phyloP scores from a whole-genome alignment of 495 filamentous ascomycete species.

The Jackrogersella minutella region DNA sequence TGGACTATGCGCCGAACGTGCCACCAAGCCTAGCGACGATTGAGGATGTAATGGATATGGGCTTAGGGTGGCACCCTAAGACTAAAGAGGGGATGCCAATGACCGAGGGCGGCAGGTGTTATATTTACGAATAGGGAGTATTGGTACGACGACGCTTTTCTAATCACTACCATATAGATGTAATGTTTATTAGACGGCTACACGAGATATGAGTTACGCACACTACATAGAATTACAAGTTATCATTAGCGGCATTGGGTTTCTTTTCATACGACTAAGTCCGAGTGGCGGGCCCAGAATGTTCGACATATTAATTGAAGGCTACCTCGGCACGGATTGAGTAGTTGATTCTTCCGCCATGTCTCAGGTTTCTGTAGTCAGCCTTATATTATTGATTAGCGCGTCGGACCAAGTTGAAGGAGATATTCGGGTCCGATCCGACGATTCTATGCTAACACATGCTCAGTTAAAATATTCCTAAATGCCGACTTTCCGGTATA shows the following conservation, averaged over 20 bases:
- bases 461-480: too few relatives aligned
- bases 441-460: too few relatives aligned
- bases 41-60: slow-evolving; percentile 40
- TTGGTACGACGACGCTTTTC: background rate
- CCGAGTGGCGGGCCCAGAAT: too few relatives aligned
- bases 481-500: too few relatives aligned
- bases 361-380: background rate
- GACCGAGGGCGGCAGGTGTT: slow-evolving; percentile 32
- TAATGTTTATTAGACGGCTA: slow-evolving; percentile 4
- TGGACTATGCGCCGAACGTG: slow-evolving; percentile 27
- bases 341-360: background rate
- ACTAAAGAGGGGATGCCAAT: slow-evolving; percentile 34
- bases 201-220: background rate
- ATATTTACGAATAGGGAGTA: slow-evolving; percentile 28
- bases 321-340: background rate
- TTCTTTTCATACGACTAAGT: too few relatives aligned
- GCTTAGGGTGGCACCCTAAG: slow-evolving; percentile 26
- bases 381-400: background rate
- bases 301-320: too few relatives aligned
- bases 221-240: background rate
- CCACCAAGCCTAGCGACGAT: slow-evolving; percentile 38
- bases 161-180: background rate
- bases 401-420: too few relatives aligned
- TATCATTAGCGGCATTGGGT: too few relatives aligned
- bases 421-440: too few relatives aligned